These are phyloP conservation scores for Dendrobium officinale DNA, from an alignment of 106 monocot genomes.

Conservation along the genomic window DNA sequence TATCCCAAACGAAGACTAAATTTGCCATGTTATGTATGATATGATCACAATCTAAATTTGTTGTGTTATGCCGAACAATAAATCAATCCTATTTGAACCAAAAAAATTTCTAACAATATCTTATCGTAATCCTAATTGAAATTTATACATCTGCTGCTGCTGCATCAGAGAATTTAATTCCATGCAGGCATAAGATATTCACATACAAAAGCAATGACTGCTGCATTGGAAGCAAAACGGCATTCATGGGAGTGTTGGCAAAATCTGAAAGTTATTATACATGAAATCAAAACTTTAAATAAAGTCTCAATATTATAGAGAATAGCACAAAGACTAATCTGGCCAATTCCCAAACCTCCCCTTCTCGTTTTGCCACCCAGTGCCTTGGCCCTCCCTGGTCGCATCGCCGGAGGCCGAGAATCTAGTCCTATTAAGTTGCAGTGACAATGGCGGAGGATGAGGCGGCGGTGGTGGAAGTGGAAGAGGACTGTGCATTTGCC, in stretches of 20 bases:
- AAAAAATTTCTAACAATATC: no score
- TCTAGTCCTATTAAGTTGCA: constrained; percentile 6
- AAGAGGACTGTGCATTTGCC: constrained; percentile 20
- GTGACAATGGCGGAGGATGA: constrained; percentile 16
- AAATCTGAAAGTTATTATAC: background rate
- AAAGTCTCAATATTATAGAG: background rate
- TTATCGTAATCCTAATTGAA: no score
- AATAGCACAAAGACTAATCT: background rate
- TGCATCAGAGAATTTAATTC: no score
- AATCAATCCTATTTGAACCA: no score
- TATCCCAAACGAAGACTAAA: no score
- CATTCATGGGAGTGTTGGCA: background rate
- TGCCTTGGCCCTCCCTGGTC: background rate
- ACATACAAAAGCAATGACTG: no score
- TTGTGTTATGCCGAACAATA: no score
- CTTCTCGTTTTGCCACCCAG: constrained; percentile 9
- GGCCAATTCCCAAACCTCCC: constrained; percentile 6
- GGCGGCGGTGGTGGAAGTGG: constrained; percentile 27
- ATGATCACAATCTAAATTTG: no score
- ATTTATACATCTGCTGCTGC: no score
- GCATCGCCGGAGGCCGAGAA: background rate
- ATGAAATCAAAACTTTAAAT: background rate
- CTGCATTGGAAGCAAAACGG: background rate
- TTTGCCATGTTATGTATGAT: no score
- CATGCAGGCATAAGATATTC: no score